These are phyloP conservation scores for Carallia pectinifolia DNA, from an alignment of 345 rosid species.

Conservation along the genomic window DNA sequence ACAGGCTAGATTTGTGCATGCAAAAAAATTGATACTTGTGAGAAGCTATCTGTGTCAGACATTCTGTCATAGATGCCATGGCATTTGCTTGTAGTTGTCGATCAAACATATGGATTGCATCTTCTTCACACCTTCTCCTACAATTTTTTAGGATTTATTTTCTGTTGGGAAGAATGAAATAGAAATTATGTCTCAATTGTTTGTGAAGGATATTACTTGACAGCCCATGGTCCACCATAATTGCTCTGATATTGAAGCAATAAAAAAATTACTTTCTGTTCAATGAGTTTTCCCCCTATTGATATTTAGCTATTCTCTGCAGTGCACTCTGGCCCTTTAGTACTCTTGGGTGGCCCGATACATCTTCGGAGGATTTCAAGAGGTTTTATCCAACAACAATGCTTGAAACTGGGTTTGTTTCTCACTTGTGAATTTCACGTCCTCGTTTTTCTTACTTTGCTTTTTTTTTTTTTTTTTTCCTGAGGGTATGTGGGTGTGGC, in stretches of 20 bases:
- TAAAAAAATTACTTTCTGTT: background rate
- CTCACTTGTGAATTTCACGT: background rate
- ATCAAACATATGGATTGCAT: background rate
- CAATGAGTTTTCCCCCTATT: constrained; percentile 9
- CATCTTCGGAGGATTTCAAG: constrained; percentile 64
- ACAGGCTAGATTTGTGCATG: too few relatives aligned
- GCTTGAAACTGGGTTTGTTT: constrained; percentile 89
- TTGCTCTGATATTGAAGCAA: background rate
- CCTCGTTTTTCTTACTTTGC: background rate
- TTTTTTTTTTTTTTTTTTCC: background rate
- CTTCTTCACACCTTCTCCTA: background rate
- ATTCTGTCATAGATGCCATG: background rate
- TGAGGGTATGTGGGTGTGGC: background rate
- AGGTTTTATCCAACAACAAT: constrained; percentile 87
- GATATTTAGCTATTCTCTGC: constrained; percentile 24
- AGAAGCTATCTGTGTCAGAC: background rate
- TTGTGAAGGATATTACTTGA: background rate
- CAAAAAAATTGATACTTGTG: background rate
- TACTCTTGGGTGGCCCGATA: constrained; percentile 98
- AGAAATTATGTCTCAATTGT: background rate
- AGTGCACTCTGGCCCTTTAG: constrained; percentile 98
- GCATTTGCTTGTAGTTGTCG: background rate
- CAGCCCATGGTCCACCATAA: background rate
- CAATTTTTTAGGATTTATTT: background rate
- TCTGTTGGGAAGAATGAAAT: background rate